phyloP scores from a whole-genome alignment of 176 grass and related monocot genomes.

The Otatea glauca region DNA sequence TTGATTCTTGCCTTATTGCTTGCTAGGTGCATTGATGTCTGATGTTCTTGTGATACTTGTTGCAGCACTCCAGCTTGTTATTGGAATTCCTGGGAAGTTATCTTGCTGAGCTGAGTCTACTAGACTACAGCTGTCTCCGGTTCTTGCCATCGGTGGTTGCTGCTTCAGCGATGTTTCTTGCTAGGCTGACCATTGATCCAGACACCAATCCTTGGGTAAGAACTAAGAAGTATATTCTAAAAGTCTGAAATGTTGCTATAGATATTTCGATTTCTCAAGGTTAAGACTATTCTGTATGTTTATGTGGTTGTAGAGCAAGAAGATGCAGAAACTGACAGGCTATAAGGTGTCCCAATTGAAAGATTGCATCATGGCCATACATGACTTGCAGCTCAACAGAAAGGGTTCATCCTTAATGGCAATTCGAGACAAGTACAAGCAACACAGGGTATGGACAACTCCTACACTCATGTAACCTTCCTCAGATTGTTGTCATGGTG shows the following conservation, averaged over 20 bases:
- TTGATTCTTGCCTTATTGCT: neutral
- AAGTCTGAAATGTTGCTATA: neutral
- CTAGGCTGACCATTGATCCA: slow-evolving; percentile 66
- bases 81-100: slow-evolving; percentile 74
- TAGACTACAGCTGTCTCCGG: slow-evolving; percentile 74
- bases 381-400: slow-evolving; percentile 78
- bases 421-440: slow-evolving; percentile 89
- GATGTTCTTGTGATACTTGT: slow-evolving; percentile 24
- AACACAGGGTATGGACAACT: slow-evolving; percentile 68
- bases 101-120: slow-evolving; percentile 80
- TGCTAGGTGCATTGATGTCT: slow-evolving; percentile 23
- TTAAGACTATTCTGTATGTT: slow-evolving; percentile 34
- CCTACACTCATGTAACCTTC: slow-evolving; percentile 26
- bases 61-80: slow-evolving; percentile 57
- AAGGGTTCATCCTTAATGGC: slow-evolving; percentile 53
- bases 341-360: slow-evolving; percentile 81
- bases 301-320: slow-evolving; percentile 56
- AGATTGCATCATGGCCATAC: slow-evolving; percentile 64
- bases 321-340: slow-evolving; percentile 62
- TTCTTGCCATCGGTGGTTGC: slow-evolving; percentile 88
- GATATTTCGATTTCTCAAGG: slow-evolving; percentile 9
- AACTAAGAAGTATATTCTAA: neutral
- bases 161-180: slow-evolving; percentile 80
- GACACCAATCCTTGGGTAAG: slow-evolving; percentile 81
- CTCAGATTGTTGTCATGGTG: slow-evolving; percentile 18